Evolutionary conservation across 2,329 filamentous ascomycete genomes (phyloP), one percentile per base, ranked within the genome.

Genomic region (Catunica adiposa): DNA sequence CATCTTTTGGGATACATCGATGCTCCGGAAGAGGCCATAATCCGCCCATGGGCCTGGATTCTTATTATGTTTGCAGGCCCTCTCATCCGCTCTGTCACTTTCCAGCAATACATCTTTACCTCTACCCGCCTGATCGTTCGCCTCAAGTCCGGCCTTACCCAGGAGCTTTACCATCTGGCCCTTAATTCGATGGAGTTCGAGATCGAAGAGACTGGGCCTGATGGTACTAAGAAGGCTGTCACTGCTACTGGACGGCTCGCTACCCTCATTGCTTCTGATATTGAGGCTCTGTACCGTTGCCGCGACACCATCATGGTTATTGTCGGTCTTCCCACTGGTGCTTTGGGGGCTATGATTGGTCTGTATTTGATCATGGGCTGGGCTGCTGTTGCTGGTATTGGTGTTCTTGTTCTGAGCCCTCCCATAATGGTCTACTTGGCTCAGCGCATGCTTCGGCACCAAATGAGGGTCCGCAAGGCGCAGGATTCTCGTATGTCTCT

Each of bases 251-350:
- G 75, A 15, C 69, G 73, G 15, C 63, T 78, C 48, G 73, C 74
- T 14, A 80, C 77, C 56, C 67, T 80, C 54, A 79, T 80, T 74
- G 73, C 76, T 7, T 75, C 75, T 26, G 77, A 80, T 60, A 69
- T 80, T 8, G 76, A 80, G 55, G 73, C 75, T 26, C 70, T 80
- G 31, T 74, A 69, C 57, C 70, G 65, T 25, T 70, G 74, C 7
- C 70, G 76, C 38, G 77, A 80, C 59, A 65, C 77, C 8, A 66
- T 79, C 44, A 66, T 75, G 51, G 67, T 73, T 11, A 56, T 64
- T 1, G 65, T 72, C 31, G 73, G 74, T 14, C 66, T 73, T 2
- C 70, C 76, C 2, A 64, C 70, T 1, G 72, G 74, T 15, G 74
- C 73, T 5, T 61, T 69, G 14, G 64, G 78, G 38, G 70, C 74